Base-by-base conservation (phyloP, 306 rosid species). In the Acacia melanoxylon region DNA sequence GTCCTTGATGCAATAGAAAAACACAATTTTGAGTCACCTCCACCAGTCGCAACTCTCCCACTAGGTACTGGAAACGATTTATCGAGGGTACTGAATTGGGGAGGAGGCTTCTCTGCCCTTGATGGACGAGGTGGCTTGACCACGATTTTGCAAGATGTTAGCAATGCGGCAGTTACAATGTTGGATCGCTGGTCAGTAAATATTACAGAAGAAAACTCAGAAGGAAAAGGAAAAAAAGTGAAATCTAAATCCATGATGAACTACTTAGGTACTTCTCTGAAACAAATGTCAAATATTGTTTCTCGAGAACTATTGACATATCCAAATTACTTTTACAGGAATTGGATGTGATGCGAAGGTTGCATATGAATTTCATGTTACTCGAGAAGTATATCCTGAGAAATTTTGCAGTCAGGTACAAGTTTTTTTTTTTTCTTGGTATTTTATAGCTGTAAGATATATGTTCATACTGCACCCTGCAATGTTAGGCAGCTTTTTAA, bases 331-430 rank as follows among this genome's bases (percentile, higher is more conserved):
- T 77, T 74, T 87, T 76, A 35, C 69, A 92, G 94, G 97, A 59
- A 90, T 92, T 86, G 97, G 97, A 68, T 92, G 97, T 83, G 97
- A 92, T 83, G 97, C 97, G 2, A 92, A 90, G 87, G 97, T 92
- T 81, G 94, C 97, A 20, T 92, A 92, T 89, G 91, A 92, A 80
- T 90, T 92, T 80, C 97, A 92, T 86, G 82, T 87, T 74, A 90
- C 89, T 35, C 85, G 94, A 75, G 83, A 92, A 85, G 90, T 92
- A 83, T 86, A 86, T 86, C 97, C 94, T 29, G 90, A 89, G 79
- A 92, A 87, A 77, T 92, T 92, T 84, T 74, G 77, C 80, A 92
- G 92, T 85, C 97, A 86, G 94, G 97, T 90, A 87, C 62, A 56
- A 63, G 63, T 81, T 77, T 77, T 82, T 77, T n/a, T n/a, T 80